Conservation (phyloP, 352 stramenopile genomes). For the Globisporangium abappressorium region DNA sequence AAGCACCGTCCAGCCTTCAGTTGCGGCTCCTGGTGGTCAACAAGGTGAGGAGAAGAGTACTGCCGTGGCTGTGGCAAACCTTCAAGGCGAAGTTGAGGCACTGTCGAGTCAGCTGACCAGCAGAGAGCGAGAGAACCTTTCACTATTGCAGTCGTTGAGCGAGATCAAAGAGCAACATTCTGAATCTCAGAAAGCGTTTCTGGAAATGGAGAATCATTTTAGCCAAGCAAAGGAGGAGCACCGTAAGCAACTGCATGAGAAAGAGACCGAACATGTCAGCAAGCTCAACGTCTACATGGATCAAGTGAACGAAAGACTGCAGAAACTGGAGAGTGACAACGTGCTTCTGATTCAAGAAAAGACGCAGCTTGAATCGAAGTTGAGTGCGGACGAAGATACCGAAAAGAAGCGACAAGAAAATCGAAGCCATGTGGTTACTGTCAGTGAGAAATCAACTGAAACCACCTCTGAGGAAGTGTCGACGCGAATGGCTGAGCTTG, state of each 20-base stretch:
- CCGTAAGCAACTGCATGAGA: constrained; percentile 16
- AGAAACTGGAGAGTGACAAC: constrained; percentile 22
- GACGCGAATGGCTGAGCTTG: not conserved
- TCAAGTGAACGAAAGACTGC: constrained; percentile 23
- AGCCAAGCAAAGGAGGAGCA: constrained; percentile 3
- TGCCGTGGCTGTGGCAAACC: constrained; percentile 1
- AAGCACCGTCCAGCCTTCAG: not conserved
- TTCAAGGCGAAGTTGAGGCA: constrained; percentile 18
- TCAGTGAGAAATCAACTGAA: constrained; percentile 9
- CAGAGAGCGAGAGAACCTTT: constrained; percentile 41
- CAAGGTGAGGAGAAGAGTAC: not conserved
- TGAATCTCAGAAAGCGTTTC: not conserved
- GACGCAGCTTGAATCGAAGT: not conserved
- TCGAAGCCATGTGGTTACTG: not conserved
- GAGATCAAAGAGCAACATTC: constrained; percentile 34
- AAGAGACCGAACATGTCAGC: constrained; percentile 23
- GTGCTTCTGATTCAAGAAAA: constrained; percentile 9
- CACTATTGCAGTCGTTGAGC: constrained; percentile 43
- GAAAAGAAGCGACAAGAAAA: not conserved
- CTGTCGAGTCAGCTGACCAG: constrained; percentile 26
- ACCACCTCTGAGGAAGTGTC: not conserved
- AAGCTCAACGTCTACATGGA: constrained; percentile 32
- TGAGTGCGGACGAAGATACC: not conserved
- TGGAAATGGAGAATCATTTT: constrained; percentile 6
- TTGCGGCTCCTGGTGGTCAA: not conserved